Conservation (phyloP, 2,329 filamentous ascomycete genomes). For the Calonectria leucothoes region DNA sequence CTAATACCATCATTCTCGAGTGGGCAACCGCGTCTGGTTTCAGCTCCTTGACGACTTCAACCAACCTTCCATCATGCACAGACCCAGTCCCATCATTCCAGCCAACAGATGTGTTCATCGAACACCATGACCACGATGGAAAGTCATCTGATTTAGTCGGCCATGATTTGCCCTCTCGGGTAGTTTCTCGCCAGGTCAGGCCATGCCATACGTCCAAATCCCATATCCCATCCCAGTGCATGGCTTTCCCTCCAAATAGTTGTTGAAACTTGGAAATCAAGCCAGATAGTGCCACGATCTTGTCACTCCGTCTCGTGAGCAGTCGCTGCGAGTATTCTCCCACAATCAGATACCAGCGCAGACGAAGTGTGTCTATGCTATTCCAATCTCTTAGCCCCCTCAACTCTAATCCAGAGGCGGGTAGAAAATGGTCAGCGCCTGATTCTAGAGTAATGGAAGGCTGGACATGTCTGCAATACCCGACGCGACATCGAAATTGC, state of each 20-base stretch:
- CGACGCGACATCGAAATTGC: background rate
- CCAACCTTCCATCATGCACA: background rate
- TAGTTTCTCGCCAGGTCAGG: background rate
- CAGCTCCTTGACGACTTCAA: background rate
- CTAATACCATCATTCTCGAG: background rate
- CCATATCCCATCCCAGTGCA: slow-evolving; percentile 6
- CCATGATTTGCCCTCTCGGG: background rate
- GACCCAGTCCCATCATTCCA: background rate
- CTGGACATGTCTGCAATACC: background rate
- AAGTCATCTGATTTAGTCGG: slow-evolving; percentile 1
- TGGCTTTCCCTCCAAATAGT: background rate
- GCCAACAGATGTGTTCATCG: background rate
- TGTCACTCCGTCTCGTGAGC: slow-evolving; percentile 21
- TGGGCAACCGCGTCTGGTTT: background rate
- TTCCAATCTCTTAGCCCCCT: background rate
- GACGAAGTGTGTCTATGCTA: background rate
- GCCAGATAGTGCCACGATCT: slow-evolving; percentile 1
- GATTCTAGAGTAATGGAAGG: background rate
- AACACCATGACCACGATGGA: slow-evolving; percentile 12
- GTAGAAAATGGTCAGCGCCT: background rate
- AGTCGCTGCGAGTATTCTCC: slow-evolving; percentile 7
- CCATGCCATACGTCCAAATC: background rate
- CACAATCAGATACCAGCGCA: slow-evolving; percentile 15
- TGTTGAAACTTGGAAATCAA: background rate
- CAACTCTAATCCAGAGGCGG: background rate